These are phyloP conservation scores for Metarhizium brunneum DNA, from an alignment of 2,329 filamentous ascomycete species.

Conservation along the genomic window DNA sequence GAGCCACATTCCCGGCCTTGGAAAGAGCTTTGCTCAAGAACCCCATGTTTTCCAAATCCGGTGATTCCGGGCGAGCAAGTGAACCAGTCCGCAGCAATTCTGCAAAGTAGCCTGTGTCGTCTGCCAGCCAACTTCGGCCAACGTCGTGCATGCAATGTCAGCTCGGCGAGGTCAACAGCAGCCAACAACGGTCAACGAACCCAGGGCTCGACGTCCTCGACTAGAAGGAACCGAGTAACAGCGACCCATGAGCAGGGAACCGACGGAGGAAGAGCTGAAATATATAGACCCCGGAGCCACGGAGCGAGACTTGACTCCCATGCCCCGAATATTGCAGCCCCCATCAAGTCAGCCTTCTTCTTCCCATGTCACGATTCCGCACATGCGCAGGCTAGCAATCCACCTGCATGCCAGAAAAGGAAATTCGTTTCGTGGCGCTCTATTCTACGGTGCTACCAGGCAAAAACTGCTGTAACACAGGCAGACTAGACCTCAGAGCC, in stretches of 20 bases:
- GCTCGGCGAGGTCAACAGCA: no score
- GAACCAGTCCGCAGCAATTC: background rate
- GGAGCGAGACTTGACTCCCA: background rate
- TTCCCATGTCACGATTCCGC: no score
- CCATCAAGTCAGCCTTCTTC: background rate
- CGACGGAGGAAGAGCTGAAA: background rate
- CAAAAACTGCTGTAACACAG: background rate
- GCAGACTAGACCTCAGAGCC: no score
- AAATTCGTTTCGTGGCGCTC: background rate
- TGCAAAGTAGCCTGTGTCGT: background rate
- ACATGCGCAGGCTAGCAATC: background rate
- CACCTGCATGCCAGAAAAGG: background rate
- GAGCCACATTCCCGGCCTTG: slow-evolving; percentile 15
- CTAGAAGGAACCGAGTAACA: background rate
- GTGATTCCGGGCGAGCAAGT: background rate
- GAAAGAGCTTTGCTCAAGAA: slow-evolving; percentile 13
- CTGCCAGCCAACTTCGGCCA: background rate
- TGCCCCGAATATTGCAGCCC: background rate
- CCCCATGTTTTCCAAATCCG: slow-evolving; percentile 9
- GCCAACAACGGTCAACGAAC: no score
- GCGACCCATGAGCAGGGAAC: background rate
- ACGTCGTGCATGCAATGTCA: no score
- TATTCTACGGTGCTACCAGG: background rate
- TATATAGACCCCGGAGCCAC: background rate
- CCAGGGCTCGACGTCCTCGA: background rate